These are phyloP conservation scores for Meredithiella fracta DNA, from an alignment of 2,329 filamentous ascomycete genomes.

Conservation along the genomic window DNA sequence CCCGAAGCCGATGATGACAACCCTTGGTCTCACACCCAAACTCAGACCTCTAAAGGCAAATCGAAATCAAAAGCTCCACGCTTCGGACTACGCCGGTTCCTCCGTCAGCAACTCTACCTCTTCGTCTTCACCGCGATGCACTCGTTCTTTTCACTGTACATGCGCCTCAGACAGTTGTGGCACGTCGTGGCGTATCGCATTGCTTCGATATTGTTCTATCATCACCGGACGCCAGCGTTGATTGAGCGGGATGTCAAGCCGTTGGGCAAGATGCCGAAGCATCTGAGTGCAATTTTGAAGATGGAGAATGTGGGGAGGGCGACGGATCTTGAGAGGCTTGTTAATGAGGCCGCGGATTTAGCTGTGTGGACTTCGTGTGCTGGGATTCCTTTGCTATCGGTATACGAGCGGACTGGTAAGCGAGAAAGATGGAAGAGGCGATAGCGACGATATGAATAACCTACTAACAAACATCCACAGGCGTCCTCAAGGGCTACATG, in stretches of 20 bases:
- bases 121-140: constrained; percentile 57
- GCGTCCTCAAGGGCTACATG: constrained; percentile 76
- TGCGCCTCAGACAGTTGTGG: constrained; percentile 65
- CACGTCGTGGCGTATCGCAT: constrained; percentile 62
- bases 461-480: constrained; percentile 30
- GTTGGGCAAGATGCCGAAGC: constrained; percentile 59
- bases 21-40: constrained; percentile 17
- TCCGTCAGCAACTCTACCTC: constrained; percentile 46
- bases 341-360: constrained; percentile 83
- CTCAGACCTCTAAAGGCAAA: neutral
- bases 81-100: constrained; percentile 43
- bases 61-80: constrained; percentile 22
- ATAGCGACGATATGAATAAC: neutral
- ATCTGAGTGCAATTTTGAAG: constrained; percentile 73
- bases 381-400: constrained; percentile 69
- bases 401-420: constrained; percentile 84
- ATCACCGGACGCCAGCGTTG: constrained; percentile 86
- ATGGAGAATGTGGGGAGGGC: constrained; percentile 53
- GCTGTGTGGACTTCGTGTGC: constrained; percentile 85
- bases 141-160: constrained; percentile 72
- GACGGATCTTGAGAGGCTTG: constrained; percentile 60
- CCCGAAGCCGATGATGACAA: constrained; percentile 22
- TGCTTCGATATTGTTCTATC: constrained; percentile 75
- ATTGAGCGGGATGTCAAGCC: constrained; percentile 73
- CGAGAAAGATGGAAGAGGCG: neutral